phyloP scores from a whole-genome alignment of 495 filamentous ascomycete genomes.

The Talaromyces borbonicus region DNA sequence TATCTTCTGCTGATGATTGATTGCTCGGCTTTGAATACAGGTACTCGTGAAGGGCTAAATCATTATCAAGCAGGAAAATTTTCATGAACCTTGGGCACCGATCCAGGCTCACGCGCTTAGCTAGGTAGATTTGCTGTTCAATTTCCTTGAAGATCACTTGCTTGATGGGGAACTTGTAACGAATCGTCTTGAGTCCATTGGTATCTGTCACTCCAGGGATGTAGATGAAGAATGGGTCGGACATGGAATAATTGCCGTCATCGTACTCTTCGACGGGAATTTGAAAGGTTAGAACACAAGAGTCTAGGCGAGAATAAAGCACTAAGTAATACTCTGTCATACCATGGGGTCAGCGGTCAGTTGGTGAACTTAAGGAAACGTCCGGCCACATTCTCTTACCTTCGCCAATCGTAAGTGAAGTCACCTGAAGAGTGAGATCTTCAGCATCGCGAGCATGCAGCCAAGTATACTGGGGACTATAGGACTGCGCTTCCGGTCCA shows the following conservation, averaged over 20 bases:
- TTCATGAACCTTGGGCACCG: slow-evolving; percentile 20
- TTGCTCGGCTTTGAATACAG: slow-evolving; percentile 1
- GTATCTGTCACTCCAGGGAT: slow-evolving; percentile 14
- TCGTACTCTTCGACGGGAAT: slow-evolving; percentile 17
- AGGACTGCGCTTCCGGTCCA: slow-evolving; percentile 7
- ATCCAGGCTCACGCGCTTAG: not conserved
- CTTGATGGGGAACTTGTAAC: slow-evolving; percentile 11
- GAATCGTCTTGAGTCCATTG: not conserved
- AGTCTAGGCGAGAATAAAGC: slow-evolving; percentile 36
- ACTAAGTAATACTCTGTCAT: slow-evolving; percentile 23
- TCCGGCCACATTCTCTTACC: slow-evolving; percentile 15
- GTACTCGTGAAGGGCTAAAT: slow-evolving; percentile 27
- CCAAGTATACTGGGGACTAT: slow-evolving; percentile 27
- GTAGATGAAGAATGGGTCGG: slow-evolving; percentile 33
- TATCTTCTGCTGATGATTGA: slow-evolving; percentile 36
- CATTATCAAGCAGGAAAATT: slow-evolving; percentile 26
- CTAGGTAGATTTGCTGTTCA: slow-evolving; percentile 9
- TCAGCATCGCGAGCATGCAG: slow-evolving; percentile 36
- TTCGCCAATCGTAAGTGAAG: slow-evolving; percentile 20
- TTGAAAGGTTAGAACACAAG: slow-evolving; percentile 26
- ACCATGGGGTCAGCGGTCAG: slow-evolving; percentile 4
- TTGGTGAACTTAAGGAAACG: not conserved
- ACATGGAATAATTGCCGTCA: slow-evolving; percentile 9
- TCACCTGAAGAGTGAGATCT: slow-evolving; percentile 33
- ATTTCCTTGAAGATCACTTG: slow-evolving; percentile 30